Base-by-base conservation (phyloP, 2,329 filamentous ascomycete species). In the Ophiostoma triangulosporum region DNA sequence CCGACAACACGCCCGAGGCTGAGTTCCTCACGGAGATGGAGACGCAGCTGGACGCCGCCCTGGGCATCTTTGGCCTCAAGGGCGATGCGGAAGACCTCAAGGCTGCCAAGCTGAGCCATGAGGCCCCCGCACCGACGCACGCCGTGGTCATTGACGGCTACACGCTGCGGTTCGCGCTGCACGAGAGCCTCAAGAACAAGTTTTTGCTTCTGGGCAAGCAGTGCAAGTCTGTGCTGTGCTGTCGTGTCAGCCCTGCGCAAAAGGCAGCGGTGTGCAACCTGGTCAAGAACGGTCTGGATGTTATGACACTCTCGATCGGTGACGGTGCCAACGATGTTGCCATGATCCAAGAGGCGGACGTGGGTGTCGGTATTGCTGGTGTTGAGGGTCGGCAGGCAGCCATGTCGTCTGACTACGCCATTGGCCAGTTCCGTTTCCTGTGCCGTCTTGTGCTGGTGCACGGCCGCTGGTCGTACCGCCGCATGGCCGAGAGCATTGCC, bases 331-430 rank as follows among this genome's bases (percentile, higher is more conserved):
- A 96, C 66, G 90, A 96, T 68, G 88, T 96, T 57, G 89, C 90
- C 60, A 96, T 96, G 90, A 96, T 96, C 62, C 90, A 96, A 68
- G 89, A 95, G 68, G 90, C 90, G 15, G 88, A 96, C 66, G 88
- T 96, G n/a, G 90, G 90, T 66, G 89, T 96, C 43, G 90, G 90
- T 68, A 95, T 96, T 66, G 89, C 88, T 57, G 90, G 90, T 70
- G 85, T 91, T 59, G 90, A 95, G 73, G 89, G 89, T 61, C 79
- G 90, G 61, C 88, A 95, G 68, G 90, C 90, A 33, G 89, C 87
- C 63, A 96, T 96, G 90, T 95, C 88, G 35, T 93, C 90, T 3
- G 90, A 96, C 66, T 96, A 95, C 65, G 89, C 89, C 51, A 94
- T 96, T 64, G 90, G 88, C 1, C 90, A 96, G 68, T 96, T 96